phyloP scores from a whole-genome alignment of 805 yeast genomes.

The Cyberlindnera maclurae region DNA sequence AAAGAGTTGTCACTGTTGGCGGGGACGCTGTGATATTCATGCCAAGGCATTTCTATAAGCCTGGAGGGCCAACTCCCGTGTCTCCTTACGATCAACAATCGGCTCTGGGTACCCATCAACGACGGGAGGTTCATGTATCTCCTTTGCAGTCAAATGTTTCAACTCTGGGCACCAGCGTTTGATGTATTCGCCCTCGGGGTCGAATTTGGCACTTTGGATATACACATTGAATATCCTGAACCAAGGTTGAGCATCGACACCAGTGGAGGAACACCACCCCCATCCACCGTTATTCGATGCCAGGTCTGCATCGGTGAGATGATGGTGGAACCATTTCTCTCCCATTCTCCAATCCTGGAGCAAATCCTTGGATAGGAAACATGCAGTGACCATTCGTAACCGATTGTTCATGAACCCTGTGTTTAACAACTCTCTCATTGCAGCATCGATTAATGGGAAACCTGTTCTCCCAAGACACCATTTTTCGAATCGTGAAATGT shows the following conservation, averaged over 20 bases:
- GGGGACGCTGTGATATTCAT: constrained; percentile 1
- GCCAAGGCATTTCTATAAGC: constrained; percentile 30
- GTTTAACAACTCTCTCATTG: constrained; percentile 44
- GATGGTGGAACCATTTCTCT: constrained; percentile 41
- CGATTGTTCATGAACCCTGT: constrained; percentile 51
- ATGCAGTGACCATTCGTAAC: constrained; percentile 46
- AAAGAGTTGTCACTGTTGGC: constrained; percentile 6
- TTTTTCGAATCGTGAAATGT: constrained; percentile 32
- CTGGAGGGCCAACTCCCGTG: constrained; percentile 37
- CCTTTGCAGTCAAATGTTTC: constrained; percentile 14
- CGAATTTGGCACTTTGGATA: constrained; percentile 42
- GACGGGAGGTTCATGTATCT: constrained; percentile 20
- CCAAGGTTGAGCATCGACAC: constrained; percentile 51
- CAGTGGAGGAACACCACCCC: constrained; percentile 48
- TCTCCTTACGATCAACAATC: constrained; percentile 34
- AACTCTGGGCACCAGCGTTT: constrained; percentile 45
- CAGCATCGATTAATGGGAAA: constrained; percentile 50
- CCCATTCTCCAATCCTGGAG: constrained; percentile 52
- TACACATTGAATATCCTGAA: constrained; percentile 49
- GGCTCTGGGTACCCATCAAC: constrained; percentile 35
- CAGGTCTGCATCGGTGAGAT: constrained; percentile 45
- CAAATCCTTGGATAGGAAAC: constrained; percentile 43
- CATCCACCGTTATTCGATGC: constrained; percentile 53
- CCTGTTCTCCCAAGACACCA: constrained; percentile 54
- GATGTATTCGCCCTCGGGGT: constrained; percentile 39